Evolutionary conservation across 1,284 basidiomycete species (phyloP), one percentile per base, ranked within the genome.

Genomic region (Boletus smithii): DNA sequence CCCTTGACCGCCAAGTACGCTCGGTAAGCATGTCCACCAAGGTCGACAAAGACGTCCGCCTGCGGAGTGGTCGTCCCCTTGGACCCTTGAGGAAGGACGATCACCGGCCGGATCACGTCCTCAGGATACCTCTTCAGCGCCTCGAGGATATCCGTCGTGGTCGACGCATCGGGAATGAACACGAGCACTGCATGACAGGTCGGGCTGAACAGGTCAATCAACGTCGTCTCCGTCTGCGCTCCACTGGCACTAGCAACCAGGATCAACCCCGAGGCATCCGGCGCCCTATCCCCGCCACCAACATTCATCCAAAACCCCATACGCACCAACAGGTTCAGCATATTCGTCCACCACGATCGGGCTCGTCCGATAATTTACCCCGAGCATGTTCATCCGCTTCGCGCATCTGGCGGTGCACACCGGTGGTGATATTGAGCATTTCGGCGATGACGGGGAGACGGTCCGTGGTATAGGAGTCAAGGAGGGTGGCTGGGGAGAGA

Each of bases 361-460:
- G 40, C 64, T 69, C 44, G 47, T 48, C 1, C 69, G 64, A 38
- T 57, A 70, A 40, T 70, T 71, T 5, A 70, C 59, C 8, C 70
- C 63, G 13, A 70, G 63, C 55, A 68, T 68, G 31, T 53, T 43
- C 23, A 67, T 23, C 26, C 46, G 49, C 17, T 0, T 24, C 3
- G 6, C 14, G 37, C 1, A 44, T 8, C 2, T 38, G 26, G 22
- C 44, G 13, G 1, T 53, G 24, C 6, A 59, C 22, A 1, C 43
- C 34, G 0, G 56, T 64, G 11, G 60, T 59, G 27, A 68, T 42
- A 27, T 54, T 29, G 5, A 63, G 61, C 68, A 74, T 73, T 37
- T 69, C 63, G 0, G 66, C 62, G 27, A 73, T 65, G 9, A 73
- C 67, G 0, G 70, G 73, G 8, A 67, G 46, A 16, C 70, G 73